Percentiles rank a stretch among this genome's conserved stretches.
Conservation (phyloP, 2,329 filamentous ascomycete species). For the Talaromyces sp. region DNA sequence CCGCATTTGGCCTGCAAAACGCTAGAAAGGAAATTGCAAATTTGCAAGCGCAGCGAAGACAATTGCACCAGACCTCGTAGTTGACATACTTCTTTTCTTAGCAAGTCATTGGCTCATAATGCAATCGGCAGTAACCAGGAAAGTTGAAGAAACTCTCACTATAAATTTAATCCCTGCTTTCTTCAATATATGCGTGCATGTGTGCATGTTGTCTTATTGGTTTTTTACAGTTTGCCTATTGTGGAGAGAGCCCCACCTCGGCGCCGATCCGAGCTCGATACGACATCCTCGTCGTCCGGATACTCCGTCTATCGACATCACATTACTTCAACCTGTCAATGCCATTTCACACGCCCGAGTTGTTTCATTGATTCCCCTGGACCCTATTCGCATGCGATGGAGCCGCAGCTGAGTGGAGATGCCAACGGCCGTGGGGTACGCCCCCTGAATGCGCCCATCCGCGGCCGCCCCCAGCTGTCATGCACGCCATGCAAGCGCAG, state of each 20-base stretch:
- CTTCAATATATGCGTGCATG: too few relatives aligned
- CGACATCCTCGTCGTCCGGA: not conserved
- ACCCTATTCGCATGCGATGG: not conserved
- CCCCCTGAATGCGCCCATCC: constrained; percentile 3
- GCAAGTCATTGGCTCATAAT: not conserved
- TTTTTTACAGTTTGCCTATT: not conserved
- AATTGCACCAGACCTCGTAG: too few relatives aligned
- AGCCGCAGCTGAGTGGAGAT: not conserved
- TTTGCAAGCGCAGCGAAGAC: not conserved
- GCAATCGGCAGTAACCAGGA: not conserved
- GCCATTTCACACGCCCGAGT: not conserved
- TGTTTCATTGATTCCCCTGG: not conserved
- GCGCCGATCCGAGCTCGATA: not conserved
- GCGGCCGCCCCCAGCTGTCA: constrained; percentile 10
- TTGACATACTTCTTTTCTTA: too few relatives aligned
- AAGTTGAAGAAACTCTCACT: not conserved
- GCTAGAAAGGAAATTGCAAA: not conserved
- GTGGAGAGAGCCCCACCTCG: not conserved
- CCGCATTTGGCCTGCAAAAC: not conserved
- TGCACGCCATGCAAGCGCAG: constrained; percentile 11
- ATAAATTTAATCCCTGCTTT: not conserved
- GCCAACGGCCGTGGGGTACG: constrained; percentile 1
- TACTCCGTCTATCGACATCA: not conserved
- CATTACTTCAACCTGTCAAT: not conserved
- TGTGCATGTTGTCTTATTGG: too few relatives aligned